Conservation (phyloP, 257 asterid genomes). For the Nicotiana knightiana region DNA sequence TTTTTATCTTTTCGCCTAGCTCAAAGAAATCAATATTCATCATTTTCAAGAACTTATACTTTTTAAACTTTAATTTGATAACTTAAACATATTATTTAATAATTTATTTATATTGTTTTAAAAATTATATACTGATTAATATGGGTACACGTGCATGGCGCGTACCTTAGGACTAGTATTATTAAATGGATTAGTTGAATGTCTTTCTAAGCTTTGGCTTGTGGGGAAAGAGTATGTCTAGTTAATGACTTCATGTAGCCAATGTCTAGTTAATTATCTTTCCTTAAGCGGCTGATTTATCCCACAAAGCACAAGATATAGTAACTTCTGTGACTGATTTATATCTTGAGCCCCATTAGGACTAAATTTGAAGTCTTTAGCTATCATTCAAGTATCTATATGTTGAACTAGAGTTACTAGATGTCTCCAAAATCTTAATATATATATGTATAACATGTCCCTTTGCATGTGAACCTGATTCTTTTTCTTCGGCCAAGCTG, state of each 20-base stretch:
- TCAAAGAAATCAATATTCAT: too few species aligned
- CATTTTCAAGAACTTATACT: too few species aligned
- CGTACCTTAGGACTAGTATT: neutral
- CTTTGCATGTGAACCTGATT: too few species aligned
- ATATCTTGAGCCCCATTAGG: neutral
- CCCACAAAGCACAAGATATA: neutral
- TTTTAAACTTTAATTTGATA: too few species aligned
- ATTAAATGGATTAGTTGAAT: neutral
- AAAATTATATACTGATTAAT: too few species aligned
- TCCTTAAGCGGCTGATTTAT: neutral
- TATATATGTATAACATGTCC: neutral
- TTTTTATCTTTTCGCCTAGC: too few species aligned
- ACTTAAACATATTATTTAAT: too few species aligned
- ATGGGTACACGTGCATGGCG: too few species aligned
- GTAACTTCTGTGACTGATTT: neutral
- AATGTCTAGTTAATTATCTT: neutral
- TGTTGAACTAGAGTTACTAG: neutral
- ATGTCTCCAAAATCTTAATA: neutral
- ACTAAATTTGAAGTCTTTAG: neutral
- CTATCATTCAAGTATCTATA: neutral
- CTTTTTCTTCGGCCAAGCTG: too few species aligned
- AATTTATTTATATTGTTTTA: too few species aligned
- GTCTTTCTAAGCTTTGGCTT: neutral
- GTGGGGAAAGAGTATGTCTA: neutral
- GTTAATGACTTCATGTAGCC: neutral